Evolutionary conservation across 2,329 filamentous ascomycete genomes (phyloP).

Genomic region (Cytospora piceae): DNA sequence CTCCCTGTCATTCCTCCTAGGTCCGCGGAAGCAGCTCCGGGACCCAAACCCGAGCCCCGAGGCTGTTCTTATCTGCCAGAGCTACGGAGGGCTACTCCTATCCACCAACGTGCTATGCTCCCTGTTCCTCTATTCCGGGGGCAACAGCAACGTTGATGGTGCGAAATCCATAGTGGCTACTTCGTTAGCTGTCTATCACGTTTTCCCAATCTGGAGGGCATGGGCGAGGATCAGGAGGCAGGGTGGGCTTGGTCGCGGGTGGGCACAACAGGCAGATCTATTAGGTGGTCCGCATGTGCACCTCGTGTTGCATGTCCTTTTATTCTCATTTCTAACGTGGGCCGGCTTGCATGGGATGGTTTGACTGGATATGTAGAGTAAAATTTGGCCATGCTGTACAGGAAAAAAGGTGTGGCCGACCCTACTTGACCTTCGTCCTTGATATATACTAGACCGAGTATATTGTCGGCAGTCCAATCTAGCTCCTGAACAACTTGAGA

Average conservation of each 20-base stretch:
- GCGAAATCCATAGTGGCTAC: slow-evolving; percentile 42
- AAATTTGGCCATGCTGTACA: background rate
- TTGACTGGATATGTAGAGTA: background rate
- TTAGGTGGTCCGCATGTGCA: slow-evolving; percentile 54
- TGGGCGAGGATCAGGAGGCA: slow-evolving; percentile 39
- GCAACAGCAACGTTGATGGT: slow-evolving; percentile 38
- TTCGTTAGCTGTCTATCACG: slow-evolving; percentile 53
- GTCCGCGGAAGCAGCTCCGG: slow-evolving; percentile 46
- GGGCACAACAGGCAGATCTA: slow-evolving; percentile 33
- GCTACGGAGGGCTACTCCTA: slow-evolving; percentile 52
- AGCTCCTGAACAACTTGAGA: slow-evolving; percentile 56
- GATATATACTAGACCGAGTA: slow-evolving; percentile 17
- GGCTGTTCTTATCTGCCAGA: slow-evolving; percentile 49
- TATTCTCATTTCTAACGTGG: slow-evolving; percentile 43
- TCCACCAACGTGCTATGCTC: slow-evolving; percentile 50
- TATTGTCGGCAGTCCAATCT: slow-evolving; percentile 24
- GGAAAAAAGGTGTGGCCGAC: slow-evolving; percentile 2
- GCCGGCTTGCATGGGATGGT: slow-evolving; percentile 4
- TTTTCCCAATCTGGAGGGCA: slow-evolving; percentile 53
- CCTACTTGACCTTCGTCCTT: background rate
- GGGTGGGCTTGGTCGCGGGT: slow-evolving; percentile 23
- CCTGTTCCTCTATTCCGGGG: slow-evolving; percentile 44
- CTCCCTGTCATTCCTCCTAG: slow-evolving; percentile 50
- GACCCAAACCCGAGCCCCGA: slow-evolving; percentile 43
- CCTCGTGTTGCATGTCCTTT: slow-evolving; percentile 46